These are phyloP conservation scores for Pleurostoma richardsiae DNA, from an alignment of 2,329 filamentous ascomycete genomes.

Conservation along the genomic window DNA sequence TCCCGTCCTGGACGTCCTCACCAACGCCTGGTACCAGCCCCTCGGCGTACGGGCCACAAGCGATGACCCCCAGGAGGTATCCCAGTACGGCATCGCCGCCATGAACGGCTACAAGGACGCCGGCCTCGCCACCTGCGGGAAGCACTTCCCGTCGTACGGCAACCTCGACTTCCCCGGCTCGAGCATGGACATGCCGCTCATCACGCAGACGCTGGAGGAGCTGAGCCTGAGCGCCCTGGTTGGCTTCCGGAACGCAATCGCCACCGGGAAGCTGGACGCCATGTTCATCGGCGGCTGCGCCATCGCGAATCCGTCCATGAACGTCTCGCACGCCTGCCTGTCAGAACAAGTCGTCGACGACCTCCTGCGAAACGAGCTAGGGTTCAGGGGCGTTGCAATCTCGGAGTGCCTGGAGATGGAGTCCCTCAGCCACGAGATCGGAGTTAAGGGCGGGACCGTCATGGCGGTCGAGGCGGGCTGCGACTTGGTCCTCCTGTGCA, in stretches of 20 bases:
- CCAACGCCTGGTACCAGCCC: slow-evolving; percentile 86
- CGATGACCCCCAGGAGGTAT: slow-evolving; percentile 93
- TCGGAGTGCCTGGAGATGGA: slow-evolving; percentile 98
- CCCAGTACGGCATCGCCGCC: slow-evolving; percentile 83
- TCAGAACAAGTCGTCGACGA: slow-evolving; percentile 92
- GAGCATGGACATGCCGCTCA: slow-evolving; percentile 87
- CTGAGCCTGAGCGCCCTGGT: slow-evolving; percentile 87
- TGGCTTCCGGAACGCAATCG: slow-evolving; percentile 86
- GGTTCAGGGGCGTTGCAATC: slow-evolving; percentile 87
- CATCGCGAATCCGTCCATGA: slow-evolving; percentile 86
- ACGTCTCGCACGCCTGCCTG: slow-evolving; percentile 91
- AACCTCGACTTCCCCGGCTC: slow-evolving; percentile 92
- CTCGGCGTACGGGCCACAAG: slow-evolving; percentile 84
- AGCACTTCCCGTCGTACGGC: slow-evolving; percentile 95
- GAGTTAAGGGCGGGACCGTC: slow-evolving; percentile 93
- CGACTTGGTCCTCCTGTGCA: slow-evolving; percentile 83
- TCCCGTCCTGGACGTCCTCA: slow-evolving; percentile 88
- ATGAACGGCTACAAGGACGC: slow-evolving; percentile 92
- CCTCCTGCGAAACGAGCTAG: slow-evolving; percentile 78
- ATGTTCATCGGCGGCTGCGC: slow-evolving; percentile 96
- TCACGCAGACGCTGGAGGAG: slow-evolving; percentile 90
- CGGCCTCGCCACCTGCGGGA: slow-evolving; percentile 83
- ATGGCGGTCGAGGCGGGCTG: slow-evolving; percentile 98
- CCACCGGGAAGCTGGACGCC: slow-evolving; percentile 74
- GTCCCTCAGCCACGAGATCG: slow-evolving; percentile 88